Conservation (phyloP, 805 yeast species). For the Candida vartiovaarae region DNA sequence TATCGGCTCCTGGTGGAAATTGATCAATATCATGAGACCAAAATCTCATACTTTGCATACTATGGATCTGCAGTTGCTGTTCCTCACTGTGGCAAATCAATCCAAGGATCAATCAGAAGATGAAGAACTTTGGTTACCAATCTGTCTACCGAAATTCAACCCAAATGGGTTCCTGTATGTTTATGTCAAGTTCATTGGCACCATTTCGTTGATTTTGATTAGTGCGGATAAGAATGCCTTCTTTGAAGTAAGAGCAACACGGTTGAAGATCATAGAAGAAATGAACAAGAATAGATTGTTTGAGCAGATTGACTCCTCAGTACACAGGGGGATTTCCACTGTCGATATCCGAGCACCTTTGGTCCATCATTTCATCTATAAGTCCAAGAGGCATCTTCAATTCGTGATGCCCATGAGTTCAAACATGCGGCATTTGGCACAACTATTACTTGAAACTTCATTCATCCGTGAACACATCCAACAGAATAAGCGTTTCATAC, state of each 20-base stretch:
- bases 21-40: constrained; percentile 71
- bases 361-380: constrained; percentile 76
- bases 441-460: constrained; percentile 19
- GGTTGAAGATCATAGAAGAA: constrained; percentile 41
- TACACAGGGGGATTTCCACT: constrained; percentile 34
- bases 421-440: constrained; percentile 13
- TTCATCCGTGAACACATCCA: constrained; percentile 23
- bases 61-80: constrained; percentile 69
- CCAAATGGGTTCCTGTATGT: constrained; percentile 81
- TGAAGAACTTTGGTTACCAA: constrained; percentile 89
- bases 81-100: constrained; percentile 56
- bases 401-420: constrained; percentile 34
- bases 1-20: constrained; percentile 54
- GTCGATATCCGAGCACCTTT: constrained; percentile 48
- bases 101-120: constrained; percentile 26
- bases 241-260: constrained; percentile 60
- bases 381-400: constrained; percentile 63
- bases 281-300: constrained; percentile 32
- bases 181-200: constrained; percentile 56
- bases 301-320: constrained; percentile 30
- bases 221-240: constrained; percentile 67
- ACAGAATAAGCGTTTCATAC: constrained; percentile 39
- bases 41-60: constrained; percentile 72
- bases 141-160: constrained; percentile 88
- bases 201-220: constrained; percentile 38